These are phyloP conservation scores for Kodamaea lidongshanica DNA, from an alignment of 805 yeast species.

Conservation along the genomic window DNA sequence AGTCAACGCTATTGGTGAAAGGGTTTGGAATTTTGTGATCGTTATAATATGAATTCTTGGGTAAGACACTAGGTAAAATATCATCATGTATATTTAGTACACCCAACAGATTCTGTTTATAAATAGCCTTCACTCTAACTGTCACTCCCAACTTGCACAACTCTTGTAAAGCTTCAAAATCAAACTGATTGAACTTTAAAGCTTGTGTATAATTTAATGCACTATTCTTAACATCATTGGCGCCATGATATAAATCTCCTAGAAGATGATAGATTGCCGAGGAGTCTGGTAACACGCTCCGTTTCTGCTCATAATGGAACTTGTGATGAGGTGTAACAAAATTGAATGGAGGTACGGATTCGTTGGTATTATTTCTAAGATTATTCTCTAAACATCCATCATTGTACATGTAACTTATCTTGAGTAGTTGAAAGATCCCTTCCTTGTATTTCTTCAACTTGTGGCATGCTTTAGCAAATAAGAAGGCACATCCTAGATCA, in stretches of 20 bases:
- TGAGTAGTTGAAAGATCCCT: slow-evolving; percentile 48
- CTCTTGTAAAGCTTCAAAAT: slow-evolving; percentile 82
- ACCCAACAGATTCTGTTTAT: slow-evolving; percentile 20
- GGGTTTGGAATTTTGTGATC: slow-evolving; percentile 18
- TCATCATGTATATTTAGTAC: slow-evolving; percentile 6
- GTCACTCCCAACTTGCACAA: slow-evolving; percentile 67
- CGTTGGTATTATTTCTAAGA: not conserved
- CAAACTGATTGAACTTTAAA: slow-evolving; percentile 65
- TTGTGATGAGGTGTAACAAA: slow-evolving; percentile 18
- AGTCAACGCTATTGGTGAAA: slow-evolving; percentile 26
- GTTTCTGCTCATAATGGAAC: slow-evolving; percentile 33
- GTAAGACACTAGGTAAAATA: slow-evolving; percentile 1
- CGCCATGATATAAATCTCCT: slow-evolving; percentile 58
- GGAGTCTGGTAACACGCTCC: slow-evolving; percentile 52
- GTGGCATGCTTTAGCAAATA: slow-evolving; percentile 65
- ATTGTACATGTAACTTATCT: slow-evolving; percentile 26
- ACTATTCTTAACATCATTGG: slow-evolving; percentile 60
- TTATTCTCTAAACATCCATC: slow-evolving; percentile 13
- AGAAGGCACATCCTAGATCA: slow-evolving; percentile 70
- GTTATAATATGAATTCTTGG: too few species aligned
- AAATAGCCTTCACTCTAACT: slow-evolving; percentile 53
- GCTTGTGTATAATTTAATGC: slow-evolving; percentile 64
- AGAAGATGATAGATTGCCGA: slow-evolving; percentile 61
- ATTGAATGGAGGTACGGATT: slow-evolving; percentile 6
- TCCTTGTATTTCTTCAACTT: slow-evolving; percentile 49